Evolutionary conservation across 148 eudicot genomes (phyloP).

Genomic region (Amaranthus cruentus): DNA sequence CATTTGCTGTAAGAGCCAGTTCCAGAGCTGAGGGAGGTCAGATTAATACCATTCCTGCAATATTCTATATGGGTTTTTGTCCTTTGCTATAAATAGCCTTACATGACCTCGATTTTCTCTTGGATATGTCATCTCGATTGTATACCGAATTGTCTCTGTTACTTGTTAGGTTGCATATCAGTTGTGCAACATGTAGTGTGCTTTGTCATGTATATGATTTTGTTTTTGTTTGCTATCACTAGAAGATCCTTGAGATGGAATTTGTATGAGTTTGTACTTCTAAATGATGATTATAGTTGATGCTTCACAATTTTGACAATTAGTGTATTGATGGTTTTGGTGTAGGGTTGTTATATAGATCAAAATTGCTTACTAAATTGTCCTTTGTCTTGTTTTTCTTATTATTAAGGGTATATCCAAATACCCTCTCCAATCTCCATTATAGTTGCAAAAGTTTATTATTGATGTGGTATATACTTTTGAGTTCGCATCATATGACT

Average conservation of each 20-base stretch:
- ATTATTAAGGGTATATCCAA: no score
- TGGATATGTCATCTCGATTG: background rate
- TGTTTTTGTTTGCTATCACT: background rate
- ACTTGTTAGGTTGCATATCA: background rate
- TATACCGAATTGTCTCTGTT: background rate
- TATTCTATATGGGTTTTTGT: background rate
- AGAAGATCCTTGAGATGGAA: background rate
- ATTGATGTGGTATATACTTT: no score
- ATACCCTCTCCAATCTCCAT: no score
- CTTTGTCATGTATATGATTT: conserved; percentile 2
- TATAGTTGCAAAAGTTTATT: no score
- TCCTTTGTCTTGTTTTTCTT: no score
- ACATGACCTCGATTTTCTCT: background rate
- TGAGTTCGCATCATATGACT: no score
- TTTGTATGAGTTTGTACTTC: background rate
- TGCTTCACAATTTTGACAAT: background rate
- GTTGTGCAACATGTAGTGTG: conserved; percentile 3
- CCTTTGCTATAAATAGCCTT: no score
- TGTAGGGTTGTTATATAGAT: background rate
- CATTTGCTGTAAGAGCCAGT: background rate
- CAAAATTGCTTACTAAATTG: no score
- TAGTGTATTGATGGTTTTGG: background rate
- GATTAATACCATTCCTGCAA: background rate
- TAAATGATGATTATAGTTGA: background rate
- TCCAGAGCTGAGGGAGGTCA: background rate